Conservation (phyloP, 2,329 filamentous ascomycete genomes). For the Ceratocystis ficicola region DNA sequence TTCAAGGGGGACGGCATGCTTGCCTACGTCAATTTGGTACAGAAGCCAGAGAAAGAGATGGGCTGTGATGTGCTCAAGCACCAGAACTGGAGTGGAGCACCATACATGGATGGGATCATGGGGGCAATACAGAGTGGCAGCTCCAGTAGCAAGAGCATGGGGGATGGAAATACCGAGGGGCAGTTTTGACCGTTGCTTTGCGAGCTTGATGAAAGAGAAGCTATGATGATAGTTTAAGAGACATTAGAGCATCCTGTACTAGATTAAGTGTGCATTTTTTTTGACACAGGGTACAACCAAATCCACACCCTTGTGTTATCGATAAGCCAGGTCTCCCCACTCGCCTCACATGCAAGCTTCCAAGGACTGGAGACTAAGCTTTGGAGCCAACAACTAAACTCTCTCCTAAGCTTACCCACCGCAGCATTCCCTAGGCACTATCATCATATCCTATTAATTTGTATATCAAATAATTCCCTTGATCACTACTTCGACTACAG, state of each 20-base stretch:
- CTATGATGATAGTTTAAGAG: too few relatives aligned
- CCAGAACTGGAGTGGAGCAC: slow-evolving; percentile 66
- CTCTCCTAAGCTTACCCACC: not conserved
- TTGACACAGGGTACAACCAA: not conserved
- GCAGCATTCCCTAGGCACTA: not conserved
- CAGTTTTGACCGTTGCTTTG: slow-evolving; percentile 37
- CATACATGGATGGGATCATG: slow-evolving; percentile 76
- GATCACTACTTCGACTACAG: too few relatives aligned
- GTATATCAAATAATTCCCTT: not conserved
- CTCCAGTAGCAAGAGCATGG: slow-evolving; percentile 84
- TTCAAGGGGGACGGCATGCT: slow-evolving; percentile 93
- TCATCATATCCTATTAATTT: not conserved
- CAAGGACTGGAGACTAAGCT: not conserved
- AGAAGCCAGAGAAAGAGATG: slow-evolving; percentile 78
- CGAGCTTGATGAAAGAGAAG: not conserved
- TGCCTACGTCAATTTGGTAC: slow-evolving; percentile 90
- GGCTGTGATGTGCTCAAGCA: slow-evolving; percentile 89
- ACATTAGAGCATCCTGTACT: too few relatives aligned
- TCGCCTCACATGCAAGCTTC: slow-evolving; percentile 5
- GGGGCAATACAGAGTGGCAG: slow-evolving; percentile 86
- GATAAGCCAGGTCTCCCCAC: not conserved
- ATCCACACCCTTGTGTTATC: not conserved
- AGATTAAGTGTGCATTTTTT: too few relatives aligned
- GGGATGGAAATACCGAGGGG: slow-evolving; percentile 79
- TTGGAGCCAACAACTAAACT: not conserved